Conservation (phyloP, 2,329 filamentous ascomycete genomes). For the Leptoxyphium fumago region DNA sequence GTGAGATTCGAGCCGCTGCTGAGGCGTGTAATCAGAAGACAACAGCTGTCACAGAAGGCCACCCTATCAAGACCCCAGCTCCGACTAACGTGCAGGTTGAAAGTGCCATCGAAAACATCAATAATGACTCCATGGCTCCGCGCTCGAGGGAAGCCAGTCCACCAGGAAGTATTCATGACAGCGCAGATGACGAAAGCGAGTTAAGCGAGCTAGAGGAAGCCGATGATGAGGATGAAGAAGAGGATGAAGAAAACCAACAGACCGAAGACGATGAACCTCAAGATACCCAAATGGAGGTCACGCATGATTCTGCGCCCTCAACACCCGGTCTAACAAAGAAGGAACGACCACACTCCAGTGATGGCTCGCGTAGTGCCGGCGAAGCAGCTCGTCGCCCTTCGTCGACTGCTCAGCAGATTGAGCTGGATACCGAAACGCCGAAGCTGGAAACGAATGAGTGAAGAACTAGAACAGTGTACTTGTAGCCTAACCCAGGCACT, state of each 20-base stretch:
- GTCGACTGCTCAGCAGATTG: no score
- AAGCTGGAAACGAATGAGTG: no score
- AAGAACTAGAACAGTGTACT: no score
- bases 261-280: not conserved
- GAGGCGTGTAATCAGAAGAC: constrained; percentile 37
- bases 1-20: constrained; percentile 44
- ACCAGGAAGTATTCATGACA: constrained; percentile 39
- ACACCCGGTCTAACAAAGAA: no score
- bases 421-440: no score
- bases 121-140: constrained; percentile 14
- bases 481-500: no score
- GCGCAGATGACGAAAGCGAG: constrained; percentile 41
- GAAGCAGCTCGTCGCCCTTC: no score
- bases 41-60: constrained; percentile 3
- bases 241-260: not conserved
- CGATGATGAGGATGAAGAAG: constrained; percentile 4
- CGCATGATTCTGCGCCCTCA: no score
- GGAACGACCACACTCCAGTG: no score
- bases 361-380: no score
- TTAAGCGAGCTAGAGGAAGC: constrained; percentile 36
- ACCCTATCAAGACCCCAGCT: not conserved
- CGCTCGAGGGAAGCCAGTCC: constrained; percentile 32
- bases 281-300: no score
- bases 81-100: constrained; percentile 8
- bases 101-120: constrained; percentile 14